Base-by-base conservation (phyloP, 768 basidiomycete genomes). In the Mycena amicta region DNA sequence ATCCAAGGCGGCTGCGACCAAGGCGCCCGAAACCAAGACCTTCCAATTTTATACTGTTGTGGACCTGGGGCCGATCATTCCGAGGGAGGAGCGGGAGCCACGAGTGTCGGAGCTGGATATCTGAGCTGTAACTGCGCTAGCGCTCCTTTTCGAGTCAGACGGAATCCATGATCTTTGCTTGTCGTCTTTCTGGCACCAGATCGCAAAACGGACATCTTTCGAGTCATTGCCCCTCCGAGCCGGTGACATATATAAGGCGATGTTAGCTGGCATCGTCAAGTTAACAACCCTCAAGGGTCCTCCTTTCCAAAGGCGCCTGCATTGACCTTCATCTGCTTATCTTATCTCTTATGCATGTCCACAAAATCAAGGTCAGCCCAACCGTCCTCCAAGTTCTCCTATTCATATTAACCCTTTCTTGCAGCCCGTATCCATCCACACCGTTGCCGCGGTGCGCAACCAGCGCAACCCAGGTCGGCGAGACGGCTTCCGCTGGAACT, bases 11-110 rank as follows among this genome's bases (percentile, higher is more conserved):
- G 59, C 67, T 20, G 57, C 74, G n/a, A 70, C 74, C 49, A 84
- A 84, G 61, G 69, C 74, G 1, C 84, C 88, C 2, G 91, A 92
- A 69, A 84, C 87, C 65, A 94, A 93, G 75, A 92, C 89, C 5
- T 95, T 96, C 71, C 86, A 90, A 28, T 97, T 96, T 72, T 95
- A 92, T 68, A 90, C 88, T 0, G 86, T 89, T 3, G 86, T 95
- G 16, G 86, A 91, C 67, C 80, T 96, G 16, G 93, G 93, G 2
- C 71, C 77, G 8, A 86, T 93, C 55, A 75, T 88, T 46, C 80
- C 85, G 1, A 80, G 81, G 56, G 87, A 88, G 49, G 85, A 86
- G 53, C 52, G 43, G 5, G 43, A 45, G 27, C 12, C 70, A 4
- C 74, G 66, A 60, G 51, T 66, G 22, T n/a, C 59, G 31, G 73